Conservation (phyloP, 2,329 filamentous ascomycete species). For the Monosporascus ibericus region DNA sequence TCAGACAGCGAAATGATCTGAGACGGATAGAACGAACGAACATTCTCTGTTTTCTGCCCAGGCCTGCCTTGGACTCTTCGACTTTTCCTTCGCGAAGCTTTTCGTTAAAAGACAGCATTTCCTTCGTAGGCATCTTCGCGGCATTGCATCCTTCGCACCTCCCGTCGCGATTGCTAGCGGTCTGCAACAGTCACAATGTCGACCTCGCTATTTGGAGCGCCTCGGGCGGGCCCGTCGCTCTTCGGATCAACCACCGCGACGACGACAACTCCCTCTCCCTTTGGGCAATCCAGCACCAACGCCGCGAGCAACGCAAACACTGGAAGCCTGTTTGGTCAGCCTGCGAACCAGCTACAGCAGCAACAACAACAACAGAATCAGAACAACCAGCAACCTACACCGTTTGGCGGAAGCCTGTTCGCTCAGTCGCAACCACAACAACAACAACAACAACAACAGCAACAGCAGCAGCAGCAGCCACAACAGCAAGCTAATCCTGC, state of each 20-base stretch:
- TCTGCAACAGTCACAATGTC: conserved; percentile 13
- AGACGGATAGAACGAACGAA: neutral
- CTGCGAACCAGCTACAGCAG: conserved; percentile 35
- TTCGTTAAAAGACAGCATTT: too few species aligned
- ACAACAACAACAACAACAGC: conserved; percentile 15
- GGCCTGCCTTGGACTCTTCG: too few species aligned
- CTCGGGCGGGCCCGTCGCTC: conserved; percentile 8
- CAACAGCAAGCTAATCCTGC: conserved; percentile 31
- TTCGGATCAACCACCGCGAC: conserved; percentile 16
- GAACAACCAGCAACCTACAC: conserved; percentile 15
- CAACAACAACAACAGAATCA: conserved; percentile 27
- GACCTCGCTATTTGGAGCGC: conserved; percentile 21
- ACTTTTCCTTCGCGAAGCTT: neutral
- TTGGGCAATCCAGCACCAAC: conserved; percentile 18
- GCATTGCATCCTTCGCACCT: neutral
- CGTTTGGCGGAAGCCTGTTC: conserved; percentile 27
- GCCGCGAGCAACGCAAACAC: conserved; percentile 17
- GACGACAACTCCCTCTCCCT: conserved; percentile 28
- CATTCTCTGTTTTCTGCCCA: conserved; percentile 5
- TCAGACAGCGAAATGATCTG: neutral
- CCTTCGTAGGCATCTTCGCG: neutral
- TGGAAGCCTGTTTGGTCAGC: conserved; percentile 34
- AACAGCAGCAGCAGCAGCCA: conserved; percentile 19
- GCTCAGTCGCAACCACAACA: conserved; percentile 27
- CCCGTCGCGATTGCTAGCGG: neutral